Percentiles rank a stretch among this genome's conserved stretches.
Evolutionary conservation across 805 yeast species (phyloP).

Genomic region (Hyphopichia homilentoma): DNA sequence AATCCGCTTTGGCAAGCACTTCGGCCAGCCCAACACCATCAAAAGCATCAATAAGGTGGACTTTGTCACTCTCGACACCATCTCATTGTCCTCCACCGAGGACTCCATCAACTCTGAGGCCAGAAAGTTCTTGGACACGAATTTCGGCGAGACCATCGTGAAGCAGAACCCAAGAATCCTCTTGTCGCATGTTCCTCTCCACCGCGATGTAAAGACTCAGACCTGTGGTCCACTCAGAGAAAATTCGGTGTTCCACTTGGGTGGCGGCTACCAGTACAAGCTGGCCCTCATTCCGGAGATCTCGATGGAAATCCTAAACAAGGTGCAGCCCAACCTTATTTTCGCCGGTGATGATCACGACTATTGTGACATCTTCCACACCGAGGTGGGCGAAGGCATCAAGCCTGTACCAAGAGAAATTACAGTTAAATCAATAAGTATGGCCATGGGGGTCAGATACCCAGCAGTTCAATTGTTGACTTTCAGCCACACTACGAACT

Average conservation of each 20-base stretch:
- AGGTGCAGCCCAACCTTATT: slow-evolving; percentile 60
- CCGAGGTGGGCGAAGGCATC: slow-evolving; percentile 5
- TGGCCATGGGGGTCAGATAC: slow-evolving; percentile 38
- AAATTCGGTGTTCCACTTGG: slow-evolving; percentile 48
- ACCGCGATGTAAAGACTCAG: slow-evolving; percentile 55
- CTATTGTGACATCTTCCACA: slow-evolving; percentile 76
- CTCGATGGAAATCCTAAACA: slow-evolving; percentile 53
- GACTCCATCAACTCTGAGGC: slow-evolving; percentile 48
- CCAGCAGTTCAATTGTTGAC: slow-evolving; percentile 42
- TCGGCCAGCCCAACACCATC: slow-evolving; percentile 30
- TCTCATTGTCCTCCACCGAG: slow-evolving; percentile 61
- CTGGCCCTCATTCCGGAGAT: slow-evolving; percentile 66
- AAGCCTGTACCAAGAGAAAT: slow-evolving; percentile 22
- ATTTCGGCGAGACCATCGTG: slow-evolving; percentile 5
- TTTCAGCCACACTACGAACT: slow-evolving; percentile 5
- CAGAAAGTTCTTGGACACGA: slow-evolving; percentile 44
- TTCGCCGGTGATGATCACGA: slow-evolving; percentile 98
- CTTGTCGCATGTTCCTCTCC: slow-evolving; percentile 85
- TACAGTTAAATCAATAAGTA: slow-evolving; percentile 36
- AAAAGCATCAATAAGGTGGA: slow-evolving; percentile 28
- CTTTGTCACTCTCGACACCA: slow-evolving; percentile 61
- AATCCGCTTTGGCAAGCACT: slow-evolving; percentile 23
- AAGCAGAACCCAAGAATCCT: slow-evolving; percentile 55
- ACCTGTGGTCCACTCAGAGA: slow-evolving; percentile 82
- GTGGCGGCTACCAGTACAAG: slow-evolving; percentile 80